Conservation (phyloP, 441 rosid species). For the Erodium chrysanthum region DNA sequence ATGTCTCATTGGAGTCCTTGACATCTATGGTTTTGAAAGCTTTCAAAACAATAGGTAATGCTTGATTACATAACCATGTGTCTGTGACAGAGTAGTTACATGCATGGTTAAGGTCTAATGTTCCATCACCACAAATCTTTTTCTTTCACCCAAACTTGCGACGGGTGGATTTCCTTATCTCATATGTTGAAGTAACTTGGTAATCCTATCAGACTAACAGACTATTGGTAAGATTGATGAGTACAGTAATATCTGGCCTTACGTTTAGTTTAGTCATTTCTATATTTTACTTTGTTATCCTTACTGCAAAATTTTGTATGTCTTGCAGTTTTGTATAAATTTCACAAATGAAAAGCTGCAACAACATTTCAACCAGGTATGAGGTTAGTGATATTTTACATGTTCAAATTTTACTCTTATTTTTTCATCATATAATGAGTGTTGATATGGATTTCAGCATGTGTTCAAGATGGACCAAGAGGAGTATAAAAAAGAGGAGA, state of each 20-base stretch:
- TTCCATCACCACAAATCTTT: neutral
- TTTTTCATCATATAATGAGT: slow-evolving; percentile 11
- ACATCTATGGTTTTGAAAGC: slow-evolving; percentile 93
- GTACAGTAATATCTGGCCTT: neutral
- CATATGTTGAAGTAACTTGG: neutral
- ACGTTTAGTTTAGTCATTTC: neutral
- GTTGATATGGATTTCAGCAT: slow-evolving; percentile 45
- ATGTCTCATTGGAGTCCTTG: slow-evolving; percentile 71
- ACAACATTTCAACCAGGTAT: slow-evolving; percentile 96
- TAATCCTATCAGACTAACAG: neutral
- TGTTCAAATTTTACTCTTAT: slow-evolving; percentile 3
- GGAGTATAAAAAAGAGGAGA: slow-evolving; percentile 88
- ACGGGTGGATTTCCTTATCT: neutral
- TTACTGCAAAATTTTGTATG: neutral
- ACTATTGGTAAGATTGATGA: neutral
- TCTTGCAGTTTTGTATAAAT: slow-evolving; percentile 78
- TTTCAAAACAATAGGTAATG: slow-evolving; percentile 75
- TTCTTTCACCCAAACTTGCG: neutral
- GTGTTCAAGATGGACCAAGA: slow-evolving; percentile 99
- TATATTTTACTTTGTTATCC: slow-evolving; percentile 2
- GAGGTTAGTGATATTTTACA: slow-evolving; percentile 13
- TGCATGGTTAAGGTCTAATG: neutral
- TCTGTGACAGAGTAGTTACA: neutral
- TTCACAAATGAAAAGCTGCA: slow-evolving; percentile 98
- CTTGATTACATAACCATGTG: neutral